These are phyloP conservation scores for Inga laurina DNA, from an alignment of 306 rosid species.

Conservation along the genomic window DNA sequence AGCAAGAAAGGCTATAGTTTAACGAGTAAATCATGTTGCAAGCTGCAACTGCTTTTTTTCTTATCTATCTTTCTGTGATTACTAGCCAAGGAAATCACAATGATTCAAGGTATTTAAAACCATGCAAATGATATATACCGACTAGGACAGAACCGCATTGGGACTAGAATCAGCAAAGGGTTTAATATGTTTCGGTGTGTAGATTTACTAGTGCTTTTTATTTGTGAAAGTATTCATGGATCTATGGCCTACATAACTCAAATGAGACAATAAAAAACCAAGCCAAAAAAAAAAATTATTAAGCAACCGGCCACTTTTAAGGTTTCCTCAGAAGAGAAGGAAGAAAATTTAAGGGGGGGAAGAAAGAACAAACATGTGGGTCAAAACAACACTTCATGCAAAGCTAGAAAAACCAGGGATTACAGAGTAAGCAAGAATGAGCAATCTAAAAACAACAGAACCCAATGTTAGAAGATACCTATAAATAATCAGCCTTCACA, in stretches of 20 bases:
- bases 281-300: not conserved
- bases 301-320: not conserved
- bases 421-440: not conserved
- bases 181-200: not conserved
- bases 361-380: not conserved
- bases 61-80: not conserved
- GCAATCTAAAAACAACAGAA: not conserved
- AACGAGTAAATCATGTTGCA: not conserved
- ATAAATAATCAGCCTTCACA: not conserved
- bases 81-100: not conserved
- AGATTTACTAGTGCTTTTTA: not conserved
- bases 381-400: not conserved
- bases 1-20: not conserved
- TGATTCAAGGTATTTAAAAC: not conserved
- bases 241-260: not conserved
- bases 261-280: not conserved
- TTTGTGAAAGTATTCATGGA: not conserved
- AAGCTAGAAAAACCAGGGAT: constrained; percentile 23
- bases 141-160: not conserved
- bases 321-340: not conserved
- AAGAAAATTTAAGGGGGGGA: not conserved
- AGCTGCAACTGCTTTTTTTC: not conserved
- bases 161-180: not conserved
- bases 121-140: not conserved
- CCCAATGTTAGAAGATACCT: not conserved